Percentiles rank a stretch among this genome's conserved stretches.
Conservation (phyloP, 2,329 filamentous ascomycete species). For the Calonectria pteridis region DNA sequence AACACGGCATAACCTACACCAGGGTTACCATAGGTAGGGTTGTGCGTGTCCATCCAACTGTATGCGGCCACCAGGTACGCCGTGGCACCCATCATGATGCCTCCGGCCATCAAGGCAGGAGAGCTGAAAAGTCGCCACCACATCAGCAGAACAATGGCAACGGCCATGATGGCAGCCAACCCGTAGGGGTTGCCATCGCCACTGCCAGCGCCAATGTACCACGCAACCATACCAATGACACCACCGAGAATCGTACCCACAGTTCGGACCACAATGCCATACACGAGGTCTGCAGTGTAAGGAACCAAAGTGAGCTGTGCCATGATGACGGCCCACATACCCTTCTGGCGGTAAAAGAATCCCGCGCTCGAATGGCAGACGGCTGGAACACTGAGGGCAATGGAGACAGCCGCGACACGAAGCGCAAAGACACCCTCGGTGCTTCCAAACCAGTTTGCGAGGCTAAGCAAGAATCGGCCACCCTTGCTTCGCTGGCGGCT, state of each 20-base stretch:
- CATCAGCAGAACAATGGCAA: slow-evolving; percentile 34
- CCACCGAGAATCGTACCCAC: slow-evolving; percentile 20
- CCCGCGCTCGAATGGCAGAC: slow-evolving; percentile 28
- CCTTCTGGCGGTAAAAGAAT: slow-evolving; percentile 38
- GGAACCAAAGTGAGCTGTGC: slow-evolving; percentile 35
- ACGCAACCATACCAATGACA: slow-evolving; percentile 17
- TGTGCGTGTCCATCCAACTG: slow-evolving; percentile 38
- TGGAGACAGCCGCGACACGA: slow-evolving; percentile 5
- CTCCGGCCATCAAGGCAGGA: slow-evolving; percentile 31
- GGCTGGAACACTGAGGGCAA: slow-evolving; percentile 19
- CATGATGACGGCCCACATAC: slow-evolving; percentile 40
- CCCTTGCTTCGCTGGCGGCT: slow-evolving; percentile 21
- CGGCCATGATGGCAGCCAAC: slow-evolving; percentile 33
- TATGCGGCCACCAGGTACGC: slow-evolving; percentile 36
- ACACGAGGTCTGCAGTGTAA: slow-evolving; percentile 34
- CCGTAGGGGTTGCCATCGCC: slow-evolving; percentile 32
- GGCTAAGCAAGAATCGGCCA: neutral
- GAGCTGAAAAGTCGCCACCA: slow-evolving; percentile 39
- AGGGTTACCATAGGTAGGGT: slow-evolving; percentile 31
- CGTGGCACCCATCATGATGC: slow-evolving; percentile 37
- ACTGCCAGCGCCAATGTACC: slow-evolving; percentile 26
- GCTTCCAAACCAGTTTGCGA: slow-evolving; percentile 9
- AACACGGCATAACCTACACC: slow-evolving; percentile 28
- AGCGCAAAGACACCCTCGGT: slow-evolving; percentile 15
- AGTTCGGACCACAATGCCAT: slow-evolving; percentile 28